phyloP scores from a whole-genome alignment of 441 rosid genomes.

The Arabidopsis lyrata region DNA sequence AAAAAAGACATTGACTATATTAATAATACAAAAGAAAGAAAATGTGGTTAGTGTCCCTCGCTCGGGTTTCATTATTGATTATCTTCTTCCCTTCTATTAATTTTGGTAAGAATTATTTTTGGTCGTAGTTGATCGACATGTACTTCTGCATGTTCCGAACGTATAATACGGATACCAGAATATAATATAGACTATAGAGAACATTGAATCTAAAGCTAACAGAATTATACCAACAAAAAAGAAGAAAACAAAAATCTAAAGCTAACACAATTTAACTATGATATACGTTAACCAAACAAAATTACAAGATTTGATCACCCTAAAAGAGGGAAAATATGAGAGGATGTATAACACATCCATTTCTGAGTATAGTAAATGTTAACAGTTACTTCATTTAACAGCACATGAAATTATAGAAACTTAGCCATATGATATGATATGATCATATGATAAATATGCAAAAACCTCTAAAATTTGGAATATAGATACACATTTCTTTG shows the following conservation, averaged over 20 bases:
- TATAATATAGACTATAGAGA: conserved; percentile 19
- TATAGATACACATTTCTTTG: not conserved
- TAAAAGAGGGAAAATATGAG: not conserved
- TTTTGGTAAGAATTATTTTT: conserved; percentile 29
- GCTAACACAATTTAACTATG: conserved; percentile 4
- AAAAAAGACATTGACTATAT: conserved; percentile 17
- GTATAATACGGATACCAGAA: conserved; percentile 1
- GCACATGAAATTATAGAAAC: not conserved
- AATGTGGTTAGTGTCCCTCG: conserved; percentile 16
- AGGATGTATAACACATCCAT: not conserved
- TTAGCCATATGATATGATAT: not conserved
- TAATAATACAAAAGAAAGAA: conserved; percentile 22
- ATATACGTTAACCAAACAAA: not conserved
- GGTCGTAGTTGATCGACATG: conserved; percentile 32
- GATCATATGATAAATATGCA: not conserved
- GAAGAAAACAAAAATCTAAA: conserved; percentile 15
- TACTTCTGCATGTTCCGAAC: conserved; percentile 32
- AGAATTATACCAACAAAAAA: not conserved
- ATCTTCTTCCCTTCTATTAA: conserved; percentile 27
- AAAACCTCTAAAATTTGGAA: not conserved
- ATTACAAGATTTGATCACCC: not conserved
- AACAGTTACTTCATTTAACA: conserved; percentile 8
- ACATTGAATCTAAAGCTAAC: conserved; percentile 30
- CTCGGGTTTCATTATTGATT: conserved; percentile 32
- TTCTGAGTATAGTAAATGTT: conserved; percentile 1